phyloP scores from a whole-genome alignment of 2,329 filamentous ascomycete species.

The Colletotrichum musicola region DNA sequence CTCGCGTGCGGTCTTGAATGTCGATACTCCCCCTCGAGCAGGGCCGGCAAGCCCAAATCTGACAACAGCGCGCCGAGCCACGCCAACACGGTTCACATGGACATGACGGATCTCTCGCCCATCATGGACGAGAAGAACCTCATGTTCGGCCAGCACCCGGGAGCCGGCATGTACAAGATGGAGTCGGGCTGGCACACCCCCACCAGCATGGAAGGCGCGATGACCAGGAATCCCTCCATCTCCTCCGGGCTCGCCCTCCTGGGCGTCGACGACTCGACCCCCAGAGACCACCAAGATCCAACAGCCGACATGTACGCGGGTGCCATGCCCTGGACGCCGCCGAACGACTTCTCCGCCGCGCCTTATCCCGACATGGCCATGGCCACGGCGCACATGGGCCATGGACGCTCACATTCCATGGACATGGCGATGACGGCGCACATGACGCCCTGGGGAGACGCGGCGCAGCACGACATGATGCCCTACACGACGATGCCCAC shows the following conservation, averaged over 20 bases:
- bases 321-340: slow-evolving; percentile 55
- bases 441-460: slow-evolving; percentile 47
- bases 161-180: slow-evolving; percentile 51
- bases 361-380: slow-evolving; percentile 50
- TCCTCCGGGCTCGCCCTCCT: slow-evolving; percentile 49
- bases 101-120: slow-evolving; percentile 43
- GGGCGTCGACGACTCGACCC: slow-evolving; percentile 46
- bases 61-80: slow-evolving; percentile 42
- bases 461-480: slow-evolving; percentile 48
- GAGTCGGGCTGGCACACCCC: slow-evolving; percentile 56
- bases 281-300: slow-evolving; percentile 39
- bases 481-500: slow-evolving; percentile 51
- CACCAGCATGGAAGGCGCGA: slow-evolving; percentile 49
- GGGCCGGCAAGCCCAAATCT: slow-evolving; percentile 63
- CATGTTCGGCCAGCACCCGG: slow-evolving; percentile 45
- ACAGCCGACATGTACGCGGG: slow-evolving; percentile 51
- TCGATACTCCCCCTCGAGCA: slow-evolving; percentile 65
- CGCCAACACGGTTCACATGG: slow-evolving; percentile 41
- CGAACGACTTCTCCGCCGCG: slow-evolving; percentile 49
- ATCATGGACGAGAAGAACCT: slow-evolving; percentile 47
- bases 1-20: slow-evolving; percentile 63
- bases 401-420: slow-evolving; percentile 52
- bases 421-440: slow-evolving; percentile 48
- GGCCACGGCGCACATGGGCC: slow-evolving; percentile 43
- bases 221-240: slow-evolving; percentile 51